phyloP scores from a whole-genome alignment of 2,329 filamentous ascomycete species.

The Colletotrichum lupini region DNA sequence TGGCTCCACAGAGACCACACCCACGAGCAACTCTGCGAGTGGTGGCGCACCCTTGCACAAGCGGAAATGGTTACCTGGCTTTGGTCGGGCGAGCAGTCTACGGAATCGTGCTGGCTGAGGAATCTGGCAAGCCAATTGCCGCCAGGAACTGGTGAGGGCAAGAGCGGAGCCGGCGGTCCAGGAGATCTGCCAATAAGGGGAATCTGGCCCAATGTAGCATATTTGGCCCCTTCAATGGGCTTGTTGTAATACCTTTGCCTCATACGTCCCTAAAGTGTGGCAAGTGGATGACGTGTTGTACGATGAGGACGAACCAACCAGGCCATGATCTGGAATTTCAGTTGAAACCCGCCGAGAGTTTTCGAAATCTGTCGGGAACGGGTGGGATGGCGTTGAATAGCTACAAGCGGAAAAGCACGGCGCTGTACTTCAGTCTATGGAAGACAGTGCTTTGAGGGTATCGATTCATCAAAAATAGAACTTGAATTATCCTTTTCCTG shows the following conservation, averaged over 20 bases:
- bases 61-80: constrained; percentile 45
- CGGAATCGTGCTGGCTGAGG: constrained; percentile 40
- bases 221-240: not conserved
- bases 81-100: constrained; percentile 45
- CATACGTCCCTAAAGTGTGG: no score
- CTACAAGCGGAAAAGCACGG: not conserved
- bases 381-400: not conserved
- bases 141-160: not conserved
- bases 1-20: constrained; percentile 5
- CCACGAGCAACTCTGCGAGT: constrained; percentile 19
- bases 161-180: not conserved
- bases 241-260: not conserved
- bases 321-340: not conserved
- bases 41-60: constrained; percentile 30
- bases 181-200: not conserved
- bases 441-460: not conserved
- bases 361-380: not conserved
- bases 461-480: not conserved
- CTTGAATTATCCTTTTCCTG: not conserved
- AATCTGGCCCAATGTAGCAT: not conserved
- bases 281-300: not conserved
- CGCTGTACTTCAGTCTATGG: not conserved
- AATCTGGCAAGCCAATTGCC: not conserved
- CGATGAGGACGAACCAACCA: not conserved
- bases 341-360: not conserved